Evolutionary conservation across 352 stramenopile species (phyloP), one percentile per base, ranked within the genome.

Genomic region (Pythium utonaiense): DNA sequence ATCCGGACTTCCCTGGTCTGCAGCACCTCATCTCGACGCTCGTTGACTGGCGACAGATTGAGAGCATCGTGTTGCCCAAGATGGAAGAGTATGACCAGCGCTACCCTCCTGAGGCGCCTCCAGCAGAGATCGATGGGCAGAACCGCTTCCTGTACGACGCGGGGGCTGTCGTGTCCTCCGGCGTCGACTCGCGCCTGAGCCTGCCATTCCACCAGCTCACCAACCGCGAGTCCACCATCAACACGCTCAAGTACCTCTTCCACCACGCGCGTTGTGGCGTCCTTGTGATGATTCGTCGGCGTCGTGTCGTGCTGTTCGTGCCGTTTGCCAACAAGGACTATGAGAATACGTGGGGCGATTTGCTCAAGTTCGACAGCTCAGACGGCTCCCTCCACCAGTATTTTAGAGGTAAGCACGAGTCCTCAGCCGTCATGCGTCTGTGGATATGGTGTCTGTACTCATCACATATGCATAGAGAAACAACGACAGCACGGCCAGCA

Each of bases 201-300:
- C 75, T 98, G 53, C 95, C 91, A 24, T 97, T 98, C 78, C 95
- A 98, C 71, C 81, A 86, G 24, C 60, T 80, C 49, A 94, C 80
- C 5, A 94, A 80, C 51, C 85, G 82, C 40, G 79, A 85, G 55
- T 98, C 91, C 2, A 97, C 91, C 14, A 71, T 96, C 14, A 98
- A 99, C 69, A 98, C 96, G 33, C 82, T 99, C 56, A 92, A 93
- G 64, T 99, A 99, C 77, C 72, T 99, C 22, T 99, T 98, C 71
- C 91, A 96, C 74, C 96, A 99, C 81, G 99, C 98, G 91, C 97
- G 97, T 60, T 99, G 95, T 69, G 97, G 96, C 10, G 98, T 99
- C 40, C 98, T 98, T 63, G 96, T 99, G 33, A 98, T 99, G 93
- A 99, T 99, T 69, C 93, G 96, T 9, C 78, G 96, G 33, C 89